Conservation (phyloP, 441 rosid genomes). For the Jatropha multifida region DNA sequence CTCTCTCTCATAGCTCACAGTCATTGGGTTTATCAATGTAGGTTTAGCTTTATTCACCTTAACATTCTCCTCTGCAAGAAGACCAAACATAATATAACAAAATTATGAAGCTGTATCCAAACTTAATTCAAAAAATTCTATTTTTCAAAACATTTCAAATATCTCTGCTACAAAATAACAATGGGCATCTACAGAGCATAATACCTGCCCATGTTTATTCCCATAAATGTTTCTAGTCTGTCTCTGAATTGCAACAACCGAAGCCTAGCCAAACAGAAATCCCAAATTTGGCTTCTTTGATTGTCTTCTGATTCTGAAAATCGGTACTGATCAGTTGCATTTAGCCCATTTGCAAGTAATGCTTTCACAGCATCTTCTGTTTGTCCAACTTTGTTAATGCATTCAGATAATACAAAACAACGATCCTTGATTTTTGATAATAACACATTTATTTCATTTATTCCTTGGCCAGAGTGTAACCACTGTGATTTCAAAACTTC, state of each 20-base stretch:
- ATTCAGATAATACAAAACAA: constrained; percentile 74
- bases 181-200: constrained; percentile 14
- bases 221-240: constrained; percentile 89
- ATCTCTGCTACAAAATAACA: neutral
- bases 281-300: constrained; percentile 62
- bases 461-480: constrained; percentile 68
- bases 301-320: constrained; percentile 55
- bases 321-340: constrained; percentile 50
- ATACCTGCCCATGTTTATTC: constrained; percentile 99
- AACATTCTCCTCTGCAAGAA: neutral
- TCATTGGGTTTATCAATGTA: neutral
- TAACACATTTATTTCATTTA: constrained; percentile 54
- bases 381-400: constrained; percentile 70
- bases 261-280: constrained; percentile 78
- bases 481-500: constrained; percentile 83
- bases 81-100: neutral
- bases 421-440: constrained; percentile 73
- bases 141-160: neutral
- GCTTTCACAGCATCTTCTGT: constrained; percentile 86
- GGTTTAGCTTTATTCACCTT: neutral
- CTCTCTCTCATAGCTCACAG: neutral
- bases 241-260: constrained; percentile 80
- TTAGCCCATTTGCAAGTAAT: constrained; percentile 69
- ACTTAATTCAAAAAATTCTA: neutral
- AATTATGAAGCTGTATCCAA: neutral